Evolutionary conservation across 2,329 filamentous ascomycete species (phyloP).

Genomic region (Penicillium nordicum): DNA sequence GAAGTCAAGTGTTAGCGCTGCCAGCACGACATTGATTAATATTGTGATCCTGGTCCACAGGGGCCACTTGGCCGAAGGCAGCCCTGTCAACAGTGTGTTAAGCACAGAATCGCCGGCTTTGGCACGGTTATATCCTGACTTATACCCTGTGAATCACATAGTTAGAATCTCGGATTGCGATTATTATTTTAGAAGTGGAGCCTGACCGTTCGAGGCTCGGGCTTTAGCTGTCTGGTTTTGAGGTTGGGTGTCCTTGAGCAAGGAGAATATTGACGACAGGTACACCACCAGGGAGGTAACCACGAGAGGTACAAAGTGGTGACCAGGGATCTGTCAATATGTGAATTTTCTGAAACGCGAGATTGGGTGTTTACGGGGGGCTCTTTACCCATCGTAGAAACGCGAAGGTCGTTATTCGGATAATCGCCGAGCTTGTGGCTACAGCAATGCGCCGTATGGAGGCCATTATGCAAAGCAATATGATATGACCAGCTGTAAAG

Average conservation of each 20-base stretch:
- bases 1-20: conserved; percentile 70
- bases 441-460: conserved; percentile 31
- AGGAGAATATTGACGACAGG: conserved; percentile 37
- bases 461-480: conserved; percentile 26
- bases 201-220: conserved; percentile 6
- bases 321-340: conserved; percentile 37
- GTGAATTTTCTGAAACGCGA: neutral
- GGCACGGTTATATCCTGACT: neutral
- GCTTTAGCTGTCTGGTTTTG: conserved; percentile 6
- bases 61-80: conserved; percentile 68
- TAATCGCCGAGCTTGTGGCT: conserved; percentile 36
- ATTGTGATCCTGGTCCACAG: conserved; percentile 66
- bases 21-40: conserved; percentile 66
- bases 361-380: neutral
- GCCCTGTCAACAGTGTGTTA: conserved; percentile 68
- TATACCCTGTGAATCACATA: neutral
- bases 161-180: neutral
- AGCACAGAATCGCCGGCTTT: conserved; percentile 40
- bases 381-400: conserved; percentile 46
- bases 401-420: conserved; percentile 37
- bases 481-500: conserved; percentile 3
- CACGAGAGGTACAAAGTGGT: conserved; percentile 36
- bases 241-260: conserved; percentile 11
- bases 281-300: conserved; percentile 47
- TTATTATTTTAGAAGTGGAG: neutral